Base-by-base conservation (phyloP, 2,329 filamentous ascomycete genomes). In the Fusarium beomiforme region DNA sequence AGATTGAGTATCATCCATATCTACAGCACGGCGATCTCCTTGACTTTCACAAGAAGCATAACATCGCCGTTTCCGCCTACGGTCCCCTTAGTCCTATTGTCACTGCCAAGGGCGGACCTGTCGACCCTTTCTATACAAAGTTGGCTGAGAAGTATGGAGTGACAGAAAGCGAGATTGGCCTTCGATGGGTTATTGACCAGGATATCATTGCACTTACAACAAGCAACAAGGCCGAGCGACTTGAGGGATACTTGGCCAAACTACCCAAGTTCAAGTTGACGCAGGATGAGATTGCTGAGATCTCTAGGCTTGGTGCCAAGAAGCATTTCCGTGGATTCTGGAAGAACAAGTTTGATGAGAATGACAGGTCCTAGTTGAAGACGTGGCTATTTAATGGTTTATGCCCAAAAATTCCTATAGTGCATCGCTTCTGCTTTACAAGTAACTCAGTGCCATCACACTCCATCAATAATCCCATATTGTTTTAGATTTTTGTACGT, bases 1-100 rank as follows among this genome's bases (percentile, higher is more conserved):
- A 96, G 85, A 92, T 95, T 77, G 93, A 95, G 83, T 90, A 88
- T 76, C 92, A 96, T 80, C 92, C 93, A 0, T 93, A 93, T 78
- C 84, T 92, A 55, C 91, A 92, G 80, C 91, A 92, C 78, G 84
- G 84, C 9, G 83, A 85, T 63, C 82, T 92, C 16, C 59, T 92
- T 34, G 80, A 83, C 19, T 92, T 87, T 80, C 87, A 86, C 78
- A 84, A 84, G 72, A 79, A 86, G 75, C 82, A 91, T 75, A 79
- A 83, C 59, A 92, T 93, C 68, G 85, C 87, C 7, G 78, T 87
- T 5, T 81, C 85, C 9, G 86, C 86, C 12, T 91, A 90, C 78
- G 84, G 77, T 0, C 87, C 89, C 3, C 82, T 93, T 59, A 84
- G 85, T 2, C 84, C 87, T 5, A 74, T 86, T 5, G 83, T 83